These are phyloP conservation scores for Nannizziopsis barbatae DNA, from an alignment of 2,329 filamentous ascomycete species.

Conservation along the genomic window DNA sequence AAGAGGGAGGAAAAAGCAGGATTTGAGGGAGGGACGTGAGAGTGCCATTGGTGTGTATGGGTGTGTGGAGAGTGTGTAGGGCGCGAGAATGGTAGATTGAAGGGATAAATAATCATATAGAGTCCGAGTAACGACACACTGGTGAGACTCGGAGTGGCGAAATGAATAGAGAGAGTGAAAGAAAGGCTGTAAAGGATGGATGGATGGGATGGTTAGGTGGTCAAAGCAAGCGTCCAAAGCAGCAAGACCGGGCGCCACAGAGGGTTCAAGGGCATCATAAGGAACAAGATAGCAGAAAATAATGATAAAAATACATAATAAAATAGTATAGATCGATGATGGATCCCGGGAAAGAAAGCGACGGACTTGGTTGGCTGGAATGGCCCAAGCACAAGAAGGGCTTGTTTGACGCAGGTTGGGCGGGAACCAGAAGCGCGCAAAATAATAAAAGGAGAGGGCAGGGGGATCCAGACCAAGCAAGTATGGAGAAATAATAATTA, in stretches of 20 bases:
- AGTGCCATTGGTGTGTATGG: too few relatives aligned
- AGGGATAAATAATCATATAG: too few relatives aligned
- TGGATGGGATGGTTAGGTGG: too few relatives aligned
- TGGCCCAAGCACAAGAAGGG: constrained; percentile 4
- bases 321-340: not conserved
- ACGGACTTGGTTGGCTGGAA: constrained; percentile 1
- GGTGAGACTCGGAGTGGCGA: too few relatives aligned
- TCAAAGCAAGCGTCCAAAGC: not conserved
- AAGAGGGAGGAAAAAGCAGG: too few relatives aligned
- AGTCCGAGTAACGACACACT: too few relatives aligned
- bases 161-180: too few relatives aligned
- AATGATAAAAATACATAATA: not conserved
- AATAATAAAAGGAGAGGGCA: not conserved
- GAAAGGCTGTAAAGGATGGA: too few relatives aligned
- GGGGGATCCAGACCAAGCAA: constrained; percentile 8
- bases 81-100: too few relatives aligned
- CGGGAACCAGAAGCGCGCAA: constrained; percentile 9
- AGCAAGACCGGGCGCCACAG: not conserved
- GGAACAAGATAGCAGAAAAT: not conserved
- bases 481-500: constrained; percentile 8
- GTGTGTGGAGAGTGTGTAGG: too few relatives aligned
- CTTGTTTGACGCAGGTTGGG: constrained; percentile 11
- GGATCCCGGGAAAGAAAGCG: not conserved
- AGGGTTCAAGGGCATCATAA: not conserved
- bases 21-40: too few relatives aligned